A percentile compares a stretch with the other conserved stretches of the same genome.
Evolutionary conservation across 495 filamentous ascomycete genomes (phyloP).

Genomic region (Talaromyces ruber): DNA sequence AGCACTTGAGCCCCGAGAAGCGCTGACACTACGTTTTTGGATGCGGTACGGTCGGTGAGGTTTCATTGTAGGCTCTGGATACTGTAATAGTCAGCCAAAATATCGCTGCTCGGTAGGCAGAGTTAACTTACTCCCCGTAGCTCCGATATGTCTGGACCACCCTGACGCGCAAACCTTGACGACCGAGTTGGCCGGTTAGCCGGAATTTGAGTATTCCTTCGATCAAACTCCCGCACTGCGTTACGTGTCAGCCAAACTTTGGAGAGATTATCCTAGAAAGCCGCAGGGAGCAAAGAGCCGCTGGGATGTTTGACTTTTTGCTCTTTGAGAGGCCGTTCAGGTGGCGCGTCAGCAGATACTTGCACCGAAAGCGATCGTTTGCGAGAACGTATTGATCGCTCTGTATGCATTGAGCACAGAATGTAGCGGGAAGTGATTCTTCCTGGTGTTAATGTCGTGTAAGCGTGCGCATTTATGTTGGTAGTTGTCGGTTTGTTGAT

Average conservation of each 20-base stretch:
- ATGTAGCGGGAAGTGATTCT: neutral
- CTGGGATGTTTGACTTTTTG: neutral
- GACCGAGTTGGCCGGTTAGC: neutral
- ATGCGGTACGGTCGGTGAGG: neutral
- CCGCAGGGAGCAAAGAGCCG: neutral
- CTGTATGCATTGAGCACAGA: neutral
- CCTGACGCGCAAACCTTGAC: neutral
- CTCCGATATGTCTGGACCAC: constrained; percentile 5
- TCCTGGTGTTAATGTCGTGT: neutral
- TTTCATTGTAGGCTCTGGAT: neutral
- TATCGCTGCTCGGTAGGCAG: neutral
- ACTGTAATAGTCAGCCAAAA: neutral
- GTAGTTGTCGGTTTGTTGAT: neutral
- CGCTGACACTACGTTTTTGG: neutral
- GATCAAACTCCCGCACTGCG: neutral
- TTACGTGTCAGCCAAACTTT: constrained; percentile 2
- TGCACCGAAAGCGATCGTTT: neutral
- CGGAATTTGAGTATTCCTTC: neutral
- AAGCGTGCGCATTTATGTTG: neutral
- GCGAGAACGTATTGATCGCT: neutral
- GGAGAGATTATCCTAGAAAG: neutral
- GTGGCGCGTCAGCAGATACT: neutral
- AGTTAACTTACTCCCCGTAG: constrained; percentile 5
- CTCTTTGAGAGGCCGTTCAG: neutral
- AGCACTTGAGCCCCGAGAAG: constrained; percentile 1